A percentile compares a stretch with the other conserved stretches of the same genome.
These are phyloP conservation scores for Helotiales sp. DNA, from an alignment of 2,329 filamentous ascomycete species.

Conservation along the genomic window DNA sequence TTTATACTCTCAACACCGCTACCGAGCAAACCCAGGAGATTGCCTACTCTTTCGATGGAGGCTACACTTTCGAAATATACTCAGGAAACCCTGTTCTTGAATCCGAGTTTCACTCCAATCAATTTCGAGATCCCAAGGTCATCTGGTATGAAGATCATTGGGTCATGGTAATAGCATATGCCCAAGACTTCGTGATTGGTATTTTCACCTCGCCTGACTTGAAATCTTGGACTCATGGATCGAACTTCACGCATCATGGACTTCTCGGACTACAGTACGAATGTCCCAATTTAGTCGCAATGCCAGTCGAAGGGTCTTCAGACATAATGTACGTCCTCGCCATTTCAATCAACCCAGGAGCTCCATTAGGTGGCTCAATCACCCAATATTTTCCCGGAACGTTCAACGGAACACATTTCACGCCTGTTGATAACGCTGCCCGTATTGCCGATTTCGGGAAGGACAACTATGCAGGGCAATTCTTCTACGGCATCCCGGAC, in stretches of 20 bases:
- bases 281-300: constrained; percentile 60
- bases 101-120: constrained; percentile 43
- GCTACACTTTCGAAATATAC: constrained; percentile 62
- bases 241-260: constrained; percentile 60
- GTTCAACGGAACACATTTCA: constrained; percentile 66
- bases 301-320: constrained; percentile 44
- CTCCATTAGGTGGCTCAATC: constrained; percentile 55
- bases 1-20: constrained; percentile 47
- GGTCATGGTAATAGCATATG: constrained; percentile 58
- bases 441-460: constrained; percentile 48
- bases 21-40: constrained; percentile 55
- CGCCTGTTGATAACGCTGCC: constrained; percentile 42
- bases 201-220: constrained; percentile 62
- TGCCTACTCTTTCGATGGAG: constrained; percentile 61
- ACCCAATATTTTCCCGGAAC: constrained; percentile 56
- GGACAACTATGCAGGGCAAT: constrained; percentile 58
- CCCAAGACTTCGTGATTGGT: constrained; percentile 56
- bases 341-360: constrained; percentile 58
- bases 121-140: constrained; percentile 68
- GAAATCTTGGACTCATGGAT: constrained; percentile 55
- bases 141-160: constrained; percentile 57
- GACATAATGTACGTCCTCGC: constrained; percentile 44
- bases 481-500: constrained; percentile 49
- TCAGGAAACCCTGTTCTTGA: constrained; percentile 58
- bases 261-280: constrained; percentile 44